Base-by-base conservation (phyloP, 257 asterid genomes). In the Solanum etuberosum region DNA sequence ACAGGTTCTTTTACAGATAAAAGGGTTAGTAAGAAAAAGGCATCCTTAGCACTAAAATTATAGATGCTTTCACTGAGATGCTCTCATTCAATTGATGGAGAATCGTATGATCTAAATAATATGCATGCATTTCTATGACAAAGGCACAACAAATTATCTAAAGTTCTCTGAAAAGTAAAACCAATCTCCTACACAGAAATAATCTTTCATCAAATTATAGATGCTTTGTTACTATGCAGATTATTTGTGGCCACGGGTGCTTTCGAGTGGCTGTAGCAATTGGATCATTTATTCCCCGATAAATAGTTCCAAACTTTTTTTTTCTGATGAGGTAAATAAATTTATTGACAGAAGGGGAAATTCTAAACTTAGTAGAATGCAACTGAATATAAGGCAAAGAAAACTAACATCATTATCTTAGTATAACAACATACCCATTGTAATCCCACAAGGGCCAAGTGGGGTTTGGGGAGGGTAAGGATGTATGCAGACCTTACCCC, bases 261-360 rank as follows among this genome's bases (percentile, higher is more conserved):
- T 72, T 82, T 48, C 91, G 54, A 83, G 91, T 74, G 70, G 89
- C 84, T 78, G 9, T 10, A 27, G 72, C 63, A 77, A 77, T 77
- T 23, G 37, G 25, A 77, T 42, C n/a, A 42, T 77, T 72, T 25
- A 54, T 84, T 74, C 54, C 86, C 35, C 85, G 8, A 31, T 43
- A 46, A 80, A 46, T 16, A 80, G 57, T 27, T 80, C 84, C 51
- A 72, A 25, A 43, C 85, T 42, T 31, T 11, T 63, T 59, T 59
- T 63, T 63, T 0, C 70, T 63, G 16, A 10, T 2, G 4, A 63
- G 31, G 31, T 10, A 63, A 63, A n/a, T 63, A n/a, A 63, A 63
- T 63, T 25, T n/a, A 23, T 10, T n/a, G 70, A 63, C 70, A n/a
- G 2, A 63, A 4, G 32, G 7, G 32, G 70, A n/a, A n/a, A 80